Evolutionary conservation across 2,329 filamentous ascomycete genomes (phyloP), one percentile per base, ranked within the genome.

Genomic region (Fusarium mangiferae): DNA sequence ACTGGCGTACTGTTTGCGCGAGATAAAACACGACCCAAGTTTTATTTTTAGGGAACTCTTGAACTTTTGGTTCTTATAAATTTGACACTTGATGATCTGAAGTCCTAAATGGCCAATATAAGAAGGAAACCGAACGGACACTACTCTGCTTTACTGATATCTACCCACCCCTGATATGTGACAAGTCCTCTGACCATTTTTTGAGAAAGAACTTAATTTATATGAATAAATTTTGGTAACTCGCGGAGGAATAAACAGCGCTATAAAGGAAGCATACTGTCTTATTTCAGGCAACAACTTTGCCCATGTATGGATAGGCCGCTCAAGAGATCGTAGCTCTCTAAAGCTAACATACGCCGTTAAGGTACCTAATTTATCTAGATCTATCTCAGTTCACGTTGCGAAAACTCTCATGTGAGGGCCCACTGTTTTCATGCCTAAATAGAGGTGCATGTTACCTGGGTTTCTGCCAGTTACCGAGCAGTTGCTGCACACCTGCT

Each of bases 1-100:
- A 59, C 59, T 42, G 42, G 42, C 55, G 30, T 35, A 61, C 39
- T 38, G 56, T 72, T 72, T 68, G 33, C 14, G 12, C 18, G 26
- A 15, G 33, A 26, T 10, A 38, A 70, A 62, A 30, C 42, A 44
- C 42, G 15, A 38, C 18, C 26, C 38, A 44, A n/a, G 10, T 35
- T 33, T 26, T 35, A 7, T 2, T 6, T 5, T 10, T 28, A 20
- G 10, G 24, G 26, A 45, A 28, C 17, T 28, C 7, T n/a, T 11
- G 7, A 45, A 33, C 13, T 18, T 4, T 33, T 36, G 7, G 6
- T 45, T 28, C 28, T 36, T 15, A n/a, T 17, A 3, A 6, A 7
- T n/a, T 12, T 44, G 60, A 39, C 7, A 20, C 41, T 24, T 24
- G 22, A 22, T n/a, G 20, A 44, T 28, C 10, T 28, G 59, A 57